Evolutionary conservation across 1,284 basidiomycete genomes (phyloP).

Genomic region (Cystobasidium sp.): DNA sequence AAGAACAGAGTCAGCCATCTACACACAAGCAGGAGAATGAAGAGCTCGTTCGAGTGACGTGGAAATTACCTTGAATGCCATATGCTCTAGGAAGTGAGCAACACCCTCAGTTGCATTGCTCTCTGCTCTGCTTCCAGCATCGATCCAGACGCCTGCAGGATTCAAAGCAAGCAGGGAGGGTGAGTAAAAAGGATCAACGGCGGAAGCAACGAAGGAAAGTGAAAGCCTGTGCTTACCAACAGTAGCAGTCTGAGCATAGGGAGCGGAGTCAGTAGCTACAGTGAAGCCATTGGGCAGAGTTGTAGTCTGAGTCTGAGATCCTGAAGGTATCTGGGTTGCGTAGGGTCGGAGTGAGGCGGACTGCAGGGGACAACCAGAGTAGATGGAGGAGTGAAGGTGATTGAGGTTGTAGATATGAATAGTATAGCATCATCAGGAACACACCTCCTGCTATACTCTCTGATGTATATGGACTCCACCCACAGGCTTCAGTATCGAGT

Average conservation of each 20-base stretch:
- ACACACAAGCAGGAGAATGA: background rate
- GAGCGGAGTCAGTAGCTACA: constrained; percentile 73
- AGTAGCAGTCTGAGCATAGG: constrained; percentile 94
- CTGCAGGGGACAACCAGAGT: constrained; percentile 5
- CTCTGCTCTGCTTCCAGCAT: constrained; percentile 96
- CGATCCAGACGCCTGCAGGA: constrained; percentile 82
- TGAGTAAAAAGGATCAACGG: background rate
- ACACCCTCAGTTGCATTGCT: constrained; percentile 88
- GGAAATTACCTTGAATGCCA: constrained; percentile 65
- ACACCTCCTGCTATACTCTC: background rate
- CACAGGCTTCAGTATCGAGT: constrained; percentile 21
- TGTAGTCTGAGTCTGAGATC: constrained; percentile 76
- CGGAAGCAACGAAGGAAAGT: background rate
- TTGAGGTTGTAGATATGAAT: background rate
- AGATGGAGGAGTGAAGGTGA: background rate
- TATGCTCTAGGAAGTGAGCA: constrained; percentile 98
- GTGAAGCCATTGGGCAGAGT: constrained; percentile 89
- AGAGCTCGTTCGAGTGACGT: background rate
- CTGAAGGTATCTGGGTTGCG: constrained; percentile 72
- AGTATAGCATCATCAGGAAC: background rate
- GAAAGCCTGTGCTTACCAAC: constrained; percentile 62
- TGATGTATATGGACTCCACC: background rate
- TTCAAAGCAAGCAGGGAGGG: background rate
- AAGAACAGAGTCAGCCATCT: background rate
- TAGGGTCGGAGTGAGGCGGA: constrained; percentile 35